Conservation (phyloP, 176 grass and related monocot genomes). For the Eleusine coracana region DNA sequence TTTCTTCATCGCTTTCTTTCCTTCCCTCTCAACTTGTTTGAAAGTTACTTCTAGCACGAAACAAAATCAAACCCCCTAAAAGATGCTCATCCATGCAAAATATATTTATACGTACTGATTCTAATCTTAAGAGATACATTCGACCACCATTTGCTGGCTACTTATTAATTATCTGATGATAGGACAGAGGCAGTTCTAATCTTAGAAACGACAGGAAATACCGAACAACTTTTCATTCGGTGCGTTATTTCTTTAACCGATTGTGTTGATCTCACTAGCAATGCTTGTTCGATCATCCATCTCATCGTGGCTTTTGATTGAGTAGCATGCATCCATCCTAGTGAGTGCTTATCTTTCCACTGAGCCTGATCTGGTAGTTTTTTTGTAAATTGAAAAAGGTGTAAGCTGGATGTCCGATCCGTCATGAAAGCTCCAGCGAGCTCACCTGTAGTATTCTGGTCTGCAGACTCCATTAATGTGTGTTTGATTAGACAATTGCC, state of each 20-base stretch:
- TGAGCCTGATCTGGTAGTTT: not conserved
- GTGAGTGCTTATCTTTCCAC: not conserved
- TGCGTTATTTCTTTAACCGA: constrained; percentile 41
- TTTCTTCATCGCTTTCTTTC: constrained; percentile 3
- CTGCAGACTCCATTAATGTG: no score
- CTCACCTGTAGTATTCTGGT: no score
- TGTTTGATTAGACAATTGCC: not conserved
- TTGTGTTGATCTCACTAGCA: constrained; percentile 11
- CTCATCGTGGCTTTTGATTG: constrained; percentile 1
- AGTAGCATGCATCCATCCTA: not conserved
- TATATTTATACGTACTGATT: not conserved
- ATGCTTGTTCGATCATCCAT: not conserved
- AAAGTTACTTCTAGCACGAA: constrained; percentile 26
- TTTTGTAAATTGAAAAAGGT: not conserved
- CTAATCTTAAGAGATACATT: not conserved
- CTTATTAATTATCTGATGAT: constrained; percentile 13
- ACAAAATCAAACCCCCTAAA: not conserved
- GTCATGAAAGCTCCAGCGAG: no score
- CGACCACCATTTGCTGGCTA: constrained; percentile 3
- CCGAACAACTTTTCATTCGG: constrained; percentile 40
- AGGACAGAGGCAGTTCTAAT: constrained; percentile 23
- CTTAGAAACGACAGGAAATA: constrained; percentile 27
- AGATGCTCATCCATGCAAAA: constrained; percentile 13
- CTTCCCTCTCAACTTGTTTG: not conserved
- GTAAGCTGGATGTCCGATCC: not conserved